Percentiles rank a stretch among this genome's conserved stretches.
phyloP scores from a whole-genome alignment of 2,329 filamentous ascomycete species.

The Pseudopithomyces chartarum region DNA sequence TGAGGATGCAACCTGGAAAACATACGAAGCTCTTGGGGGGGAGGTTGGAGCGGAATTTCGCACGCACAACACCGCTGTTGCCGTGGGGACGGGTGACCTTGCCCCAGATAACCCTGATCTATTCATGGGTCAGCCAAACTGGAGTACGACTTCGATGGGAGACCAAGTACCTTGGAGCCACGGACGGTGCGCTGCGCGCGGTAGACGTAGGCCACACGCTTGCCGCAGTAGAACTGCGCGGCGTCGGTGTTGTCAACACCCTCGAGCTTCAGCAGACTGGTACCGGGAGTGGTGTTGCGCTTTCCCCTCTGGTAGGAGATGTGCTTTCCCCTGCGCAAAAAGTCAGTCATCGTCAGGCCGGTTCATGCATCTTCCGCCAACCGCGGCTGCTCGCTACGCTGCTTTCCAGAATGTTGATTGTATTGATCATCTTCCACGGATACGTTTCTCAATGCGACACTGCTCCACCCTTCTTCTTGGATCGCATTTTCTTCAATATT shows the following conservation, averaged over 20 bases:
- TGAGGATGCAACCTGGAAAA: constrained; percentile 48
- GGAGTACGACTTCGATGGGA: neutral
- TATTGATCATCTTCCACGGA: no score
- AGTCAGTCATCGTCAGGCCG: constrained; percentile 14
- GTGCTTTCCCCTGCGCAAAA: constrained; percentile 82
- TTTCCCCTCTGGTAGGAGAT: constrained; percentile 85
- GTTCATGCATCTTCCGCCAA: neutral
- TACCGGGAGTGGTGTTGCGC: constrained; percentile 87
- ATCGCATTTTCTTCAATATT: neutral
- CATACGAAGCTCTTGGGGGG: constrained; percentile 90
- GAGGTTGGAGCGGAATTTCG: constrained; percentile 95
- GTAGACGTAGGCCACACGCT: constrained; percentile 99
- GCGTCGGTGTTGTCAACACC: constrained; percentile 89
- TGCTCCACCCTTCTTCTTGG: neutral
- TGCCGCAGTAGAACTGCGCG: constrained; percentile 94
- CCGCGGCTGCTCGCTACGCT: neutral
- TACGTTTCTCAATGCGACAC: neutral
- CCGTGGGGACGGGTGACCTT: constrained; percentile 96
- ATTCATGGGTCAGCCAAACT: neutral
- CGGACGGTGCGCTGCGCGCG: constrained; percentile 92
- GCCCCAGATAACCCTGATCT: constrained; percentile 92
- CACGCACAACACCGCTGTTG: constrained; percentile 97
- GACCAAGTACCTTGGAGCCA: constrained; percentile 71
- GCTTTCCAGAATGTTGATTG: neutral
- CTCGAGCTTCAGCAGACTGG: constrained; percentile 96